phyloP scores from a whole-genome alignment of 768 basidiomycete species.

The Suillus subalutaceus region DNA sequence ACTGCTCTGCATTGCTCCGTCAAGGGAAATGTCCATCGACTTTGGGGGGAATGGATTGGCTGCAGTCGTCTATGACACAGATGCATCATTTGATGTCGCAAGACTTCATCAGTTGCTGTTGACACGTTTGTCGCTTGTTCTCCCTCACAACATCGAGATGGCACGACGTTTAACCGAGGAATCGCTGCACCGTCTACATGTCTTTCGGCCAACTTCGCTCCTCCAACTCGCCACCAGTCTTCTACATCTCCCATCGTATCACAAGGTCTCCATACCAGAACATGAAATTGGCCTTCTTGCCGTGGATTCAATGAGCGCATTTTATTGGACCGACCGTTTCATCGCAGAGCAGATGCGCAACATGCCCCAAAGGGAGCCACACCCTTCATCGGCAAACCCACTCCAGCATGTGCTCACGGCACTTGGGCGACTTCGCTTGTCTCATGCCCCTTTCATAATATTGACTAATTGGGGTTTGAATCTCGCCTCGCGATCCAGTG shows the following conservation, averaged over 20 bases:
- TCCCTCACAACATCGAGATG: slow-evolving; percentile 23
- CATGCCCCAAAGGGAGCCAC: slow-evolving; percentile 10
- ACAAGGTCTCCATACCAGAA: slow-evolving; percentile 48
- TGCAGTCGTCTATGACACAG: slow-evolving; percentile 72
- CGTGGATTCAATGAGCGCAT: slow-evolving; percentile 76
- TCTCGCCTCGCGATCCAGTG: slow-evolving; percentile 22
- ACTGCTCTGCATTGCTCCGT: slow-evolving; percentile 59
- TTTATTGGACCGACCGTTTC: slow-evolving; percentile 79
- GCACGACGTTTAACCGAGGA: slow-evolving; percentile 34
- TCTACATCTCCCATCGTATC: slow-evolving; percentile 56
- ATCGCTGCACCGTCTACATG: slow-evolving; percentile 58
- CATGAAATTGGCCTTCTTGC: slow-evolving; percentile 66
- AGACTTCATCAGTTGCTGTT: slow-evolving; percentile 58
- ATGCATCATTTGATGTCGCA: slow-evolving; percentile 60
- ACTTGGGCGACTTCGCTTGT: slow-evolving; percentile 49
- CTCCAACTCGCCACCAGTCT: slow-evolving; percentile 72
- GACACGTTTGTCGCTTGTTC: slow-evolving; percentile 43
- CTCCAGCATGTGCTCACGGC: slow-evolving; percentile 51
- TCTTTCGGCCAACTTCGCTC: slow-evolving; percentile 72
- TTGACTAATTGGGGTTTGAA: slow-evolving; percentile 67
- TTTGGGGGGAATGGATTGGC: slow-evolving; percentile 66
- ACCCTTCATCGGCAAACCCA: slow-evolving; percentile 28
- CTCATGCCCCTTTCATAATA: slow-evolving; percentile 52
- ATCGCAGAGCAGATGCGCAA: slow-evolving; percentile 54
- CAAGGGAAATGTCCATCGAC: slow-evolving; percentile 21